These are phyloP conservation scores for Aspergillus ochraceus DNA, from an alignment of 2,329 filamentous ascomycete species.

Conservation along the genomic window DNA sequence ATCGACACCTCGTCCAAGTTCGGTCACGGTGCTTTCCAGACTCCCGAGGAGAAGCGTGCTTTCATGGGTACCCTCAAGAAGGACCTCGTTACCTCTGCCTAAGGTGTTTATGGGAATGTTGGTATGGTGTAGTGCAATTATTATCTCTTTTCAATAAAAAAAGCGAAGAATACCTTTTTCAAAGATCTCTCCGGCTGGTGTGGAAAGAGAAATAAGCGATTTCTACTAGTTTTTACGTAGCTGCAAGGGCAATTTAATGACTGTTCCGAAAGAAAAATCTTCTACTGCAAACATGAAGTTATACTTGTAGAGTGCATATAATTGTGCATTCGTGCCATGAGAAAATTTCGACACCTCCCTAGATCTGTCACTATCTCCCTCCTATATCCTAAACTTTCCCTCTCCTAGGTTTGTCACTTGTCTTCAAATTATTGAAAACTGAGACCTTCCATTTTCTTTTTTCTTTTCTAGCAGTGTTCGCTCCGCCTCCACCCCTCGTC, in stretches of 20 bases:
- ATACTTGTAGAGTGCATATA: background rate
- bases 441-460: background rate
- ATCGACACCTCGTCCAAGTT: constrained; percentile 99
- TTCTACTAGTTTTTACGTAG: constrained; percentile 9
- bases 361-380: background rate
- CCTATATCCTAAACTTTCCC: background rate
- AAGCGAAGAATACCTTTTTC: constrained; percentile 39
- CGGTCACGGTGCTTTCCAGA: constrained; percentile 99
- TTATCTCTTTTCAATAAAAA: constrained; percentile 41
- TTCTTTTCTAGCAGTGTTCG: background rate
- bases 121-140: constrained; percentile 39
- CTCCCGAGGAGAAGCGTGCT: constrained; percentile 93
- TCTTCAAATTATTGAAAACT: no score
- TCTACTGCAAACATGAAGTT: no score
- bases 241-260: constrained; percentile 6
- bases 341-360: background rate
- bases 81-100: constrained; percentile 67
- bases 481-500: background rate
- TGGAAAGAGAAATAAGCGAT: background rate
- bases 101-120: constrained; percentile 43
- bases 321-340: no score
- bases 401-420: background rate
- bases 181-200: constrained; percentile 9
- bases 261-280: background rate
- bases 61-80: constrained; percentile 99